Conservation (phyloP, 345 rosid genomes). For the Arabis hirsuta region DNA sequence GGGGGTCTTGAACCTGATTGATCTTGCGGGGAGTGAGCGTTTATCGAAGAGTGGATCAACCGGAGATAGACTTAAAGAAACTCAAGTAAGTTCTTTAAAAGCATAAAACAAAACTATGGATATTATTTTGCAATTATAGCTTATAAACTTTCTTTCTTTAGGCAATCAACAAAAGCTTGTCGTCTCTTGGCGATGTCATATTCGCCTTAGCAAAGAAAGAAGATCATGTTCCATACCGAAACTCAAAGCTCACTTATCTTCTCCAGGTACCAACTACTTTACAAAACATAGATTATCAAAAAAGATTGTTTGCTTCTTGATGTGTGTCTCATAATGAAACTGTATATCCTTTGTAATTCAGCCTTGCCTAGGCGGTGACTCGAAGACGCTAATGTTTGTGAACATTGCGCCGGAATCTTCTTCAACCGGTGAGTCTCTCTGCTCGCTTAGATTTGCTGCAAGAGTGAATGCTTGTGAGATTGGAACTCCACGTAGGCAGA, state of each 20-base stretch:
- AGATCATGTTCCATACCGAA: slow-evolving; percentile 88
- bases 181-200: slow-evolving; percentile 88
- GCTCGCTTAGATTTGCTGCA: slow-evolving; percentile 94
- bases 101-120: neutral
- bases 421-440: slow-evolving; percentile 86
- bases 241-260: slow-evolving; percentile 96
- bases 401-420: slow-evolving; percentile 85
- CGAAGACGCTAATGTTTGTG: slow-evolving; percentile 93
- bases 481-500: slow-evolving; percentile 88
- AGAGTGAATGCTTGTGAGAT: slow-evolving; percentile 99
- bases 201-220: slow-evolving; percentile 94
- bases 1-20: slow-evolving; percentile 94
- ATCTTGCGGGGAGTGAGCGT: slow-evolving; percentile 99
- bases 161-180: slow-evolving; percentile 95
- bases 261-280: slow-evolving; percentile 70
- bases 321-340: slow-evolving; percentile 29
- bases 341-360: slow-evolving; percentile 44
- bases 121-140: neutral
- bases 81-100: slow-evolving; percentile 60
- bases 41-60: slow-evolving; percentile 97
- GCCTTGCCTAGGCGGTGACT: slow-evolving; percentile 99
- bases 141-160: slow-evolving; percentile 36
- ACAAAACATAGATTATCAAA: neutral
- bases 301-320: slow-evolving; percentile 33
- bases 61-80: slow-evolving; percentile 92